A percentile compares a stretch with the other conserved stretches of the same genome.
These are phyloP conservation scores for Postia placenta DNA, from an alignment of 768 basidiomycete genomes.

Conservation along the genomic window DNA sequence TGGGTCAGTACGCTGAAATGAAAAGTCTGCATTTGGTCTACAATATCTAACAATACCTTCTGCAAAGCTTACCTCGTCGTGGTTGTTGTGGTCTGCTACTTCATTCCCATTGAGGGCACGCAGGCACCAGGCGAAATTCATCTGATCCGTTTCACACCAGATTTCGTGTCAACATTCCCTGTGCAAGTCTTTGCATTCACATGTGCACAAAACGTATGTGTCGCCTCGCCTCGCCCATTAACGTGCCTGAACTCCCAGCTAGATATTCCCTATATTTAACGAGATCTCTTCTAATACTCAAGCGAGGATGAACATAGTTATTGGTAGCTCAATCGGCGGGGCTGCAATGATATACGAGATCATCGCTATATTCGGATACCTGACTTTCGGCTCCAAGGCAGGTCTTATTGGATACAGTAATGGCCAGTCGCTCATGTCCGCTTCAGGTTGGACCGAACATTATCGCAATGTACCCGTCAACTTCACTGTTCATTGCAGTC, in stretches of 20 bases:
- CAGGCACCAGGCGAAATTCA: slow-evolving; percentile 60
- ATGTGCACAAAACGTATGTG: slow-evolving; percentile 83
- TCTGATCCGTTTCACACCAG: slow-evolving; percentile 67
- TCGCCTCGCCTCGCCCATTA: not conserved
- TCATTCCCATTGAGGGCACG: slow-evolving; percentile 64
- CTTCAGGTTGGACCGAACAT: slow-evolving; percentile 82
- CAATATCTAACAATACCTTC: not conserved
- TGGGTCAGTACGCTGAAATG: slow-evolving; percentile 47
- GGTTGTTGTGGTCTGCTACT: slow-evolving; percentile 78
- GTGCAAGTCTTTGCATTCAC: slow-evolving; percentile 93
- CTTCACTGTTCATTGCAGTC: slow-evolving; percentile 86
- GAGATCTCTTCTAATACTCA: slow-evolving; percentile 82
- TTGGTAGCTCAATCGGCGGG: slow-evolving; percentile 80
- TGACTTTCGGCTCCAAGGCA: slow-evolving; percentile 88
- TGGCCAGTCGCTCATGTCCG: not conserved
- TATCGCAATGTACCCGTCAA: slow-evolving; percentile 90
- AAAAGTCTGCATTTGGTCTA: not conserved
- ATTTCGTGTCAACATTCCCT: slow-evolving; percentile 81
- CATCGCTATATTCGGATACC: slow-evolving; percentile 83
- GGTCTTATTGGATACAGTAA: slow-evolving; percentile 13
- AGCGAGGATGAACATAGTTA: slow-evolving; percentile 78
- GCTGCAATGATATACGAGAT: slow-evolving; percentile 83
- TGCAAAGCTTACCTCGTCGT: slow-evolving; percentile 63
- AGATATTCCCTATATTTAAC: slow-evolving; percentile 94
- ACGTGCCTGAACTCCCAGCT: not conserved